These are phyloP conservation scores for Amanita fuliginea DNA, from an alignment of 768 basidiomycete species.

Conservation along the genomic window DNA sequence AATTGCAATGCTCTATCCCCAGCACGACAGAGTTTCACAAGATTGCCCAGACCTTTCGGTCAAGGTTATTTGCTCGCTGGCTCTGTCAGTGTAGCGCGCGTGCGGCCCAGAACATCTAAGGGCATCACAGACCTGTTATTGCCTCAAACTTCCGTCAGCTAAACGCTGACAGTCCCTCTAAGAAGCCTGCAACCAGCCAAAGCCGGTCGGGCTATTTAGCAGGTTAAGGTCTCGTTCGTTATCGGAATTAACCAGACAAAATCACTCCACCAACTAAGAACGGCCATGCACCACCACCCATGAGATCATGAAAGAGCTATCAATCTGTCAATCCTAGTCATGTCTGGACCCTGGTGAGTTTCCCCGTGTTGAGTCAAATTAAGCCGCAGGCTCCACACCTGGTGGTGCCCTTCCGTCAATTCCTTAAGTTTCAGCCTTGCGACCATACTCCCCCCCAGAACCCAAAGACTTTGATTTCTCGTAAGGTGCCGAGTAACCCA, in stretches of 20 bases:
- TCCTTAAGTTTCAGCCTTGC: conserved; percentile 68
- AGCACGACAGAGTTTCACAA: conserved; percentile 19
- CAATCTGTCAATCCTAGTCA: conserved; percentile 71
- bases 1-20: conserved; percentile 69
- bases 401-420: conserved; percentile 79
- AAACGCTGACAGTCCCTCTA: conserved; percentile 78
- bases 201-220: conserved; percentile 81
- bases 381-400: conserved; percentile 70
- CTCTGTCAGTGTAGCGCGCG: conserved; percentile 83
- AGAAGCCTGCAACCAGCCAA: conserved; percentile 70
- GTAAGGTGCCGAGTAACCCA: too few relatives aligned
- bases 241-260: conserved; percentile 81
- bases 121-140: conserved; percentile 90
- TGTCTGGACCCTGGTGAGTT: conserved; percentile 76
- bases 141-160: conserved; percentile 81
- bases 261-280: conserved; percentile 90
- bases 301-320: conserved; percentile 79
- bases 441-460: conserved; percentile 45
- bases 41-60: conserved; percentile 51
- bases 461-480: conserved; percentile 87
- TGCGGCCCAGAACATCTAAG: conserved; percentile 87
- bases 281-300: conserved; percentile 85
- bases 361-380: conserved; percentile 79
- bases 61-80: conserved; percentile 27
- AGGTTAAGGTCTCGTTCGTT: conserved; percentile 79